Evolutionary conservation across 768 basidiomycete species (phyloP).

Genomic region (Kwoniella botswanensis): DNA sequence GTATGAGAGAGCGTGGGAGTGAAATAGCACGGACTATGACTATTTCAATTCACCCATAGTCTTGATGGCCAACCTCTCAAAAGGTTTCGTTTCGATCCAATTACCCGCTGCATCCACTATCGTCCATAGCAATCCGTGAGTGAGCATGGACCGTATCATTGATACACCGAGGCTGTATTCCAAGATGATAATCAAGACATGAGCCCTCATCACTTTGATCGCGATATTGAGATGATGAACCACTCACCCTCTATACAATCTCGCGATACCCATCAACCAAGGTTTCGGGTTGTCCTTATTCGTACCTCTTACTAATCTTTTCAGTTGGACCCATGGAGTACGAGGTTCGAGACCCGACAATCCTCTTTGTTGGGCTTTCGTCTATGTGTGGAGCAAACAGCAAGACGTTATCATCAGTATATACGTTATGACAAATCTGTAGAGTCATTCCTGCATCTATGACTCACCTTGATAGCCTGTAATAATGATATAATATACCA

Average conservation of each 20-base stretch:
- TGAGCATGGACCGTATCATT: conserved; percentile 86
- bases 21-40: neutral
- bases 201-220: neutral
- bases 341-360: conserved; percentile 77
- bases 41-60: conserved; percentile 16
- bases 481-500: neutral
- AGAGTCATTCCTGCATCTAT: too few species aligned
- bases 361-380: conserved; percentile 91
- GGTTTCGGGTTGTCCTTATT: conserved; percentile 72
- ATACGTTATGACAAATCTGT: too few species aligned
- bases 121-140: conserved; percentile 92
- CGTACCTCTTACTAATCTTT: conserved; percentile 80
- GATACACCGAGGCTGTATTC: conserved; percentile 66
- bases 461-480: conserved; percentile 34
- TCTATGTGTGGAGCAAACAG: conserved; percentile 60
- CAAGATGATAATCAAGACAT: too few species aligned
- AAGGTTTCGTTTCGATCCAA: conserved; percentile 57
- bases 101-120: conserved; percentile 69
- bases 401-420: neutral
- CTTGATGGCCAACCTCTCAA: conserved; percentile 31
- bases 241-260: conserved; percentile 89
- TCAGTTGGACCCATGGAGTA: conserved; percentile 73
- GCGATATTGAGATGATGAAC: neutral
- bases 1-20: too few species aligned
- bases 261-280: conserved; percentile 73